Evolutionary conservation across 192 early-diverging fungal genomes (phyloP), one percentile per base, ranked within the genome.

Genomic region (Phlyctochytrium planicorne): DNA sequence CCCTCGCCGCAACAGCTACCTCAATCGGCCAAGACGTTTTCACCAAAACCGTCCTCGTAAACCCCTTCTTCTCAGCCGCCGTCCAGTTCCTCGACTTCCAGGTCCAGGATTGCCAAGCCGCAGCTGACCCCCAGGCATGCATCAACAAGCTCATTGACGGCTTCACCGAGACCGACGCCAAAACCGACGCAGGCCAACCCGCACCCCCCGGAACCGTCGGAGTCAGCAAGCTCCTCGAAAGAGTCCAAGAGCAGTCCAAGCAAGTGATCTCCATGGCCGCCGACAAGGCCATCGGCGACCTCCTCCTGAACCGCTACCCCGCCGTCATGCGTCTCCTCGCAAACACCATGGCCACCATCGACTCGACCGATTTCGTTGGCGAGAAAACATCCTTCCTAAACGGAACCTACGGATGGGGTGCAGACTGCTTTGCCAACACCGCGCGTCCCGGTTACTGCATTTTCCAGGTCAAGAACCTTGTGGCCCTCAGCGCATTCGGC

Each of bases 1-100:
- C 40, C 40, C 40, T 47, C 40, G 40, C 40, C 40, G 40, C 40
- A 6, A 47, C 10, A 6, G 40, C 40, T 20, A 6, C 20, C 40
- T 6, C 40, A 6, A 6, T 14, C 6, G 40, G 40, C 40, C 6
- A 47, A 6, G 40, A 47, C 40, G 10, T 47, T 6, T 47, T 47
- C 40, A 47, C 6, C 40, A 14, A 6, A 20, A 20, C 10, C 40
- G 40, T 47, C 20, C 40, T 47, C 40, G 40, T 47, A 6, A 47
- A 47, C 40, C 40, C 40, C 40, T 47, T 47, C 40, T 47, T 47
- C 40, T 47, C 40, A 20, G 40, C 20, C 40, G 40, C 40, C 40
- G 40, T 20, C 40, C 10, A 47, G 40, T 47, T 47, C 40, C 40
- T 47, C 40, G 40, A 47, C 40, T 14, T 47, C 40, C 40, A 47